Evolutionary conservation across 352 stramenopile genomes (phyloP).

Genomic region (Thalassiosira mediterranea): DNA sequence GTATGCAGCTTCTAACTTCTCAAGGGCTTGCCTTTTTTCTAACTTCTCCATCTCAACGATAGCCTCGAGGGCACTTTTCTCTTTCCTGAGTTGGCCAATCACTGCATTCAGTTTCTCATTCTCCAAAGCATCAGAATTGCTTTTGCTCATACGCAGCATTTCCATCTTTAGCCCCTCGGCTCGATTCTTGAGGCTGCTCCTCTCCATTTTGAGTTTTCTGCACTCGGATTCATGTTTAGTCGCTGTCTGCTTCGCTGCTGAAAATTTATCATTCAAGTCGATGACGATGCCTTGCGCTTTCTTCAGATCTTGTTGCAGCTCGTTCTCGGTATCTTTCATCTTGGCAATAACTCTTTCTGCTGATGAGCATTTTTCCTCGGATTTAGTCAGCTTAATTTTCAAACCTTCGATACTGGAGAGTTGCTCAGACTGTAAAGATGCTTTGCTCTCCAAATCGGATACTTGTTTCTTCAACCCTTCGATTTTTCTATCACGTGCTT

Average conservation of each 20-base stretch:
- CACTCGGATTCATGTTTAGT: constrained; percentile 8
- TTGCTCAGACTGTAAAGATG: constrained; percentile 25
- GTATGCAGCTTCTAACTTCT: constrained; percentile 55
- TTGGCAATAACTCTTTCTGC: constrained; percentile 33
- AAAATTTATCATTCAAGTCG: constrained; percentile 28
- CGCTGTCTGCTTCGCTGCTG: neutral
- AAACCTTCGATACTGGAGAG: constrained; percentile 29
- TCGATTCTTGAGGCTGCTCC: constrained; percentile 75
- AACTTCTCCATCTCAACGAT: constrained; percentile 59
- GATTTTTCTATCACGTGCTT: constrained; percentile 73
- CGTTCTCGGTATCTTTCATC: constrained; percentile 45
- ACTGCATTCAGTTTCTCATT: constrained; percentile 52
- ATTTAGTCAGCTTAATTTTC: constrained; percentile 21
- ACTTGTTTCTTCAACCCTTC: constrained; percentile 27
- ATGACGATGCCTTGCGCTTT: constrained; percentile 29
- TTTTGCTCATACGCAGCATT: constrained; percentile 60
- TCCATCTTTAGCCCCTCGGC: constrained; percentile 75
- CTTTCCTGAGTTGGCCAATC: constrained; percentile 29
- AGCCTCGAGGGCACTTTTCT: constrained; percentile 56
- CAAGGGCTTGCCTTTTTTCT: constrained; percentile 65
- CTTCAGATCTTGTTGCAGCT: constrained; percentile 48
- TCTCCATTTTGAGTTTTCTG: constrained; percentile 69
- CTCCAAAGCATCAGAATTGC: constrained; percentile 43
- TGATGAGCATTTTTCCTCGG: constrained; percentile 20
- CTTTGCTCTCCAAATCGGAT: constrained; percentile 17